Evolutionary conservation across 116 monocot species (phyloP).

Genomic region (Zostera marina): DNA sequence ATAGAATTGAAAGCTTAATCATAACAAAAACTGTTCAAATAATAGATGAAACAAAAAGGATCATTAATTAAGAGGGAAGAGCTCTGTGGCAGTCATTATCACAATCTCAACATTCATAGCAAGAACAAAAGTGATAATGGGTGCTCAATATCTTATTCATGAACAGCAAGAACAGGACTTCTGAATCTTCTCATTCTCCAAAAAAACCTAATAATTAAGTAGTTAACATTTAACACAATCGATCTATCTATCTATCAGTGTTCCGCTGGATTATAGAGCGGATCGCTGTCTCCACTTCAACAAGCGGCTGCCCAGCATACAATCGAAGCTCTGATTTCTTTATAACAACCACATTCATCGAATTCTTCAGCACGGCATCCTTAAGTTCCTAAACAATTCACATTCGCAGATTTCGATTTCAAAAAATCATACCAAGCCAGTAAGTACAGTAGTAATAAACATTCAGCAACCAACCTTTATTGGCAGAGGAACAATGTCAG

Average conservation of each 20-base stretch:
- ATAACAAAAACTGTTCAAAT: no score
- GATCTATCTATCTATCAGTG: no score
- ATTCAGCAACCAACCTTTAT: conserved; percentile 3
- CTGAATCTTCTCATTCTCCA: no score
- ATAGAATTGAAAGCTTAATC: no score
- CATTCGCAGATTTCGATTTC: not conserved
- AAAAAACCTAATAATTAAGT: no score
- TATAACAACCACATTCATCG: conserved; percentile 32
- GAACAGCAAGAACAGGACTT: no score
- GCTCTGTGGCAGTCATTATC: conserved; percentile 18
- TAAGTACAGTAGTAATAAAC: not conserved
- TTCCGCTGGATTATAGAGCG: conserved; percentile 18
- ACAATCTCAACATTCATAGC: conserved; percentile 26
- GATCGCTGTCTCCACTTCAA: conserved; percentile 47
- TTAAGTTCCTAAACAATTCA: conserved; percentile 40
- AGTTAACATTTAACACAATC: no score
- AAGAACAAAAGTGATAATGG: not conserved
- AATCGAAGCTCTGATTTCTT: conserved; percentile 44
- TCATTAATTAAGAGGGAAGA: conserved; percentile 19
- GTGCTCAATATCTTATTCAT: no score
- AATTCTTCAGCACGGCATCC: conserved; percentile 18
- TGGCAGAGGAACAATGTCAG: conserved; percentile 56
- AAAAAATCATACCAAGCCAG: not conserved
- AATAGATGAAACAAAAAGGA: no score
- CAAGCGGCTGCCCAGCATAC: conserved; percentile 59